Percentiles rank a stretch among this genome's conserved stretches.
Conservation (phyloP, 495 filamentous ascomycete species). For the Xylaria flabelliformis region DNA sequence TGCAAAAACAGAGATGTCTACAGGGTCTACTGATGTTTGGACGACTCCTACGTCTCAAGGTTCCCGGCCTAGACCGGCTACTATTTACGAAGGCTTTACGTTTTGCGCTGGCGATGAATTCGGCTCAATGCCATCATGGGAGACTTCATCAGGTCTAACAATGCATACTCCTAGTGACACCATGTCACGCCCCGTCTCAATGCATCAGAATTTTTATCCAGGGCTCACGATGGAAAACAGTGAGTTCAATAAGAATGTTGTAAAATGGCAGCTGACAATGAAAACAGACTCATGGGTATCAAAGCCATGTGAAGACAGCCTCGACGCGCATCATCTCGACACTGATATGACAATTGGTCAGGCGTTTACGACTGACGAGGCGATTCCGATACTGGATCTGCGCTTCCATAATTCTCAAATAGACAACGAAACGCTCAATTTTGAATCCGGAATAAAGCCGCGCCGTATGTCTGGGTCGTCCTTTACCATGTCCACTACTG, state of each 20-base stretch:
- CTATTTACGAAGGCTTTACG: conserved; percentile 65
- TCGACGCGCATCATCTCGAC: conserved; percentile 55
- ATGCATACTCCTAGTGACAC: conserved; percentile 55
- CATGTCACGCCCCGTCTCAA: conserved; percentile 56
- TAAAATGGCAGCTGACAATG: conserved; percentile 35
- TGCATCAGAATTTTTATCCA: conserved; percentile 62
- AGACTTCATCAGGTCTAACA: conserved; percentile 57
- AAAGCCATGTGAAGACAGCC: conserved; percentile 57
- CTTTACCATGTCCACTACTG: conserved; percentile 64
- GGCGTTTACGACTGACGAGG: conserved; percentile 62
- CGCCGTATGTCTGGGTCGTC: conserved; percentile 65
- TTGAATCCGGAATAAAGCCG: conserved; percentile 50
- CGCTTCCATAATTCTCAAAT: conserved; percentile 49
- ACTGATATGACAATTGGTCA: conserved; percentile 61
- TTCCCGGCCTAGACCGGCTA: conserved; percentile 58
- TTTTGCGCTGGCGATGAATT: conserved; percentile 62
- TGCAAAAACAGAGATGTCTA: conserved; percentile 45
- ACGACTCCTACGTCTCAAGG: conserved; percentile 51
- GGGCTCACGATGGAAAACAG: conserved; percentile 55
- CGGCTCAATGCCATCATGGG: conserved; percentile 59
- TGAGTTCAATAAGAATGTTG: conserved; percentile 46
- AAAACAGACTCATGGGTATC: conserved; percentile 55
- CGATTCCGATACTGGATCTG: conserved; percentile 61
- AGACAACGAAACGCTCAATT: conserved; percentile 49
- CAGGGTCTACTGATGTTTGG: conserved; percentile 50